These are phyloP conservation scores for Penicillium chermesinum DNA, from an alignment of 495 filamentous ascomycete genomes.

Conservation along the genomic window DNA sequence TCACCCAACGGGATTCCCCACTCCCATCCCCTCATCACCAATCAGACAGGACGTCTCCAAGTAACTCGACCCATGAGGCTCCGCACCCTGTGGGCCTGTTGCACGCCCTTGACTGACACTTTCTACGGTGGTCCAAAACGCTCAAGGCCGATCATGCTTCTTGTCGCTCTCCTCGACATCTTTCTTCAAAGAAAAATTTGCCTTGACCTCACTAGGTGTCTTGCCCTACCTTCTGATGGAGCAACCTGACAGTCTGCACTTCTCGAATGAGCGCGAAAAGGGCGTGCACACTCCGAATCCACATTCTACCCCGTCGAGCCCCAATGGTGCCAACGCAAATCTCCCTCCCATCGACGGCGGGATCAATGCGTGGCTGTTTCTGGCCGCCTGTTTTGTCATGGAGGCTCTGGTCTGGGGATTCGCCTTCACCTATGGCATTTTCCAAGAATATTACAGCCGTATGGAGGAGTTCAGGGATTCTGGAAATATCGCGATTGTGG, in stretches of 20 bases:
- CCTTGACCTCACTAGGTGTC: neutral
- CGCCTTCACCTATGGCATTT: slow-evolving; percentile 41
- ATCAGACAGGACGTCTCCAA: too few relatives aligned
- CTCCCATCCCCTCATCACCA: too few relatives aligned
- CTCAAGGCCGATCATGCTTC: too few relatives aligned
- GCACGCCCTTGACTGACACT: neutral
- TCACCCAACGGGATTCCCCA: too few relatives aligned
- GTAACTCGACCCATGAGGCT: too few relatives aligned
- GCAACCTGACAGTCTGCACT: neutral
- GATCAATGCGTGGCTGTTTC: slow-evolving; percentile 56
- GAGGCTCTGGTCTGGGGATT: slow-evolving; percentile 56
- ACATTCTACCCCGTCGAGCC: neutral
- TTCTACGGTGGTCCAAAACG: neutral
- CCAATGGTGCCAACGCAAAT: neutral
- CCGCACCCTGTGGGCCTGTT: too few relatives aligned
- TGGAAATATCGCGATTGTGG: slow-evolving; percentile 11
- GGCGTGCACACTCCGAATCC: neutral
- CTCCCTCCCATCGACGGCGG: slow-evolving; percentile 55
- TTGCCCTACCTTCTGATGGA: too few relatives aligned
- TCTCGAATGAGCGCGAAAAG: neutral
- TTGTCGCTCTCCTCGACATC: neutral
- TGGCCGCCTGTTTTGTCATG: slow-evolving; percentile 52
- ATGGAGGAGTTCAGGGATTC: slow-evolving; percentile 23
- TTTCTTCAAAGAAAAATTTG: neutral
- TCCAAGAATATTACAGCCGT: slow-evolving; percentile 30